phyloP scores from a whole-genome alignment of 2,329 filamentous ascomycete species.

The Huntiella omanensis region DNA sequence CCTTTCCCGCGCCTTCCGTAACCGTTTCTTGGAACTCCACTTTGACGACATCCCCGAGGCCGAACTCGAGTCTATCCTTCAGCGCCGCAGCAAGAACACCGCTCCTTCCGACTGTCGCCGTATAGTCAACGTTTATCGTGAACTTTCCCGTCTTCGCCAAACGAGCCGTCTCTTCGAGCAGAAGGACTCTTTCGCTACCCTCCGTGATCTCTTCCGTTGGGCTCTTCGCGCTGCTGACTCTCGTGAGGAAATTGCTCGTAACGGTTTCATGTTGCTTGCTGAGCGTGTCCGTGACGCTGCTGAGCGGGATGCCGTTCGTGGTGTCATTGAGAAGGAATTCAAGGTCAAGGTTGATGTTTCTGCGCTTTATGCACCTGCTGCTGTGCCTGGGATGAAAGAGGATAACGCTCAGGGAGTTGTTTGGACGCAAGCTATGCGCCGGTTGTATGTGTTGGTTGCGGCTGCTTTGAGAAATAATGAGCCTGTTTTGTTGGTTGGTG shows the following conservation, averaged over 20 bases:
- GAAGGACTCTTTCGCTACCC: slow-evolving; percentile 89
- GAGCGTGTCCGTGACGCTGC: slow-evolving; percentile 86
- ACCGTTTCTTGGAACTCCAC: slow-evolving; percentile 89
- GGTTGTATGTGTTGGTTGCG: slow-evolving; percentile 76
- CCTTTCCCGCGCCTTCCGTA: slow-evolving; percentile 84
- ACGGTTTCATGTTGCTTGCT: slow-evolving; percentile 91
- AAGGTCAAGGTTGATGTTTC: slow-evolving; percentile 63
- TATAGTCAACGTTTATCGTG: slow-evolving; percentile 87
- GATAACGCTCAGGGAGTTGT: slow-evolving; percentile 49
- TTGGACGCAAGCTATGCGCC: slow-evolving; percentile 89
- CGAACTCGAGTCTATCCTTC: slow-evolving; percentile 79
- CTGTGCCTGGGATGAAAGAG: slow-evolving; percentile 19
- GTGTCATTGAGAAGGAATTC: slow-evolving; percentile 78
- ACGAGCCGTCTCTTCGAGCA: slow-evolving; percentile 87
- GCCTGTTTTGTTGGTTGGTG: slow-evolving; percentile 82
- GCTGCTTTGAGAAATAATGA: slow-evolving; percentile 78
- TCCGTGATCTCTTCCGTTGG: slow-evolving; percentile 93
- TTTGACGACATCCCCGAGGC: slow-evolving; percentile 96
- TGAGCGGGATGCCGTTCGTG: slow-evolving; percentile 68
- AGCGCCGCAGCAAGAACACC: slow-evolving; percentile 67
- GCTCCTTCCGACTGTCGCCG: slow-evolving; percentile 78
- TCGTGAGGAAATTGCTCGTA: slow-evolving; percentile 70
- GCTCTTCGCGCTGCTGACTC: slow-evolving; percentile 69
- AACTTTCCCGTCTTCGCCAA: slow-evolving; percentile 76
- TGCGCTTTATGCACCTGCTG: slow-evolving; percentile 47